phyloP scores from a whole-genome alignment of 257 asterid genomes.

The Forsythia suspensa region DNA sequence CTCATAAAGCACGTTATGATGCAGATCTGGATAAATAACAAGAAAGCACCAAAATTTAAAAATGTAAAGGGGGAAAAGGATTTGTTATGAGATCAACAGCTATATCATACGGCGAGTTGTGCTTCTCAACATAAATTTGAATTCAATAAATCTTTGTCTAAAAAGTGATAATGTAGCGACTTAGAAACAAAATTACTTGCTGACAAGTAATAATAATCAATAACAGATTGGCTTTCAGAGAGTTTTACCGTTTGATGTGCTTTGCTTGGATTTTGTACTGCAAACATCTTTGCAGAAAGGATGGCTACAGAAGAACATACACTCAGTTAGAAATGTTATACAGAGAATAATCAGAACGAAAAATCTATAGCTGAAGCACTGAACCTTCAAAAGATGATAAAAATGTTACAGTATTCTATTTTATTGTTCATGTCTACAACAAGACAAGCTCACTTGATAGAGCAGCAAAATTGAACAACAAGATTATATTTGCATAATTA shows the following conservation, averaged over 20 bases:
- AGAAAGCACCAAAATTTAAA: too few relatives aligned
- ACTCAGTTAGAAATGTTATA: constrained; percentile 36
- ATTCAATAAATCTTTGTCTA: not conserved
- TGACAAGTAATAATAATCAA: not conserved
- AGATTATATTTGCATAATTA: not conserved
- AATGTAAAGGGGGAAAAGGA: too few relatives aligned
- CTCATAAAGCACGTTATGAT: too few relatives aligned
- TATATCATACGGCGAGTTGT: not conserved
- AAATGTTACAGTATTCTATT: not conserved
- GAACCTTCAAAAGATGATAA: not conserved
- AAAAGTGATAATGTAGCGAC: constrained; percentile 5
- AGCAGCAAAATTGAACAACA: not conserved
- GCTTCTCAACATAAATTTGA: not conserved
- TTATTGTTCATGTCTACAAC: not conserved
- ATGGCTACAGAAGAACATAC: constrained; percentile 68
- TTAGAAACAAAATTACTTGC: not conserved
- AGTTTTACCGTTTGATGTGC: constrained; percentile 67
- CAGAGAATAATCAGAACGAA: constrained; percentile 9
- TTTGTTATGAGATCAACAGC: too few relatives aligned
- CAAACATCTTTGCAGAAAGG: constrained; percentile 79
- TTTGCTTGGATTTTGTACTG: constrained; percentile 82
- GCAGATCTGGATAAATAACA: too few relatives aligned
- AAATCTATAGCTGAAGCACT: constrained; percentile 1
- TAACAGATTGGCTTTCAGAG: not conserved
- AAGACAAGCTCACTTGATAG: not conserved